Conservation (phyloP, 495 filamentous ascomycete genomes). For the Daldinia concentrica region DNA sequence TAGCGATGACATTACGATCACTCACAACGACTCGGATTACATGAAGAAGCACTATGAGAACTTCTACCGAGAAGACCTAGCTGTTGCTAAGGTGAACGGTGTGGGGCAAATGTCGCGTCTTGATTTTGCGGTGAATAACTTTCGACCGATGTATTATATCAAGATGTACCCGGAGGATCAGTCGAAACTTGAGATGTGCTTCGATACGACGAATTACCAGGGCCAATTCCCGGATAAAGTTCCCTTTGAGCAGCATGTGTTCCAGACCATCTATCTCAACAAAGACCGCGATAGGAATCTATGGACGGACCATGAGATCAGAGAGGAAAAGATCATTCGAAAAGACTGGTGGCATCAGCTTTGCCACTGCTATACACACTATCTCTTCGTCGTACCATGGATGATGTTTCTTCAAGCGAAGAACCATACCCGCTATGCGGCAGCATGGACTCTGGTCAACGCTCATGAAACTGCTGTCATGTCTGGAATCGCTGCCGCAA, state of each 20-base stretch:
- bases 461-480: conserved; percentile 84
- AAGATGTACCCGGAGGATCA: conserved; percentile 71
- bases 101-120: conserved; percentile 48
- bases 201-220: conserved; percentile 87
- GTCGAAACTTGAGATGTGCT: conserved; percentile 84
- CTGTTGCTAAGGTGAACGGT: conserved; percentile 40
- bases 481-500: conserved; percentile 80
- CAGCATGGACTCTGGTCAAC: conserved; percentile 84
- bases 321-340: conserved; percentile 72
- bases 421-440: conserved; percentile 73
- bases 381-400: conserved; percentile 76
- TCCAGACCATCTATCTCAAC: conserved; percentile 86
- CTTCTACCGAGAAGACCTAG: conserved; percentile 60
- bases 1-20: conserved; percentile 85
- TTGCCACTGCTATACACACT: conserved; percentile 83
- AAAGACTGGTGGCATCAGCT: conserved; percentile 89
- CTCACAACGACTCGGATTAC: conserved; percentile 79
- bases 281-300: conserved; percentile 66
- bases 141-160: conserved; percentile 84
- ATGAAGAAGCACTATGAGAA: conserved; percentile 81
- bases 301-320: conserved; percentile 79
- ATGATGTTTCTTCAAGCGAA: conserved; percentile 84
- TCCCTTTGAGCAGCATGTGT: conserved; percentile 69
- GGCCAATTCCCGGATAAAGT: conserved; percentile 69
- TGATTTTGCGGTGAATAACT: conserved; percentile 55